Conservation (phyloP, 2,329 filamentous ascomycete genomes). For the Botryotinia narcissicola region DNA sequence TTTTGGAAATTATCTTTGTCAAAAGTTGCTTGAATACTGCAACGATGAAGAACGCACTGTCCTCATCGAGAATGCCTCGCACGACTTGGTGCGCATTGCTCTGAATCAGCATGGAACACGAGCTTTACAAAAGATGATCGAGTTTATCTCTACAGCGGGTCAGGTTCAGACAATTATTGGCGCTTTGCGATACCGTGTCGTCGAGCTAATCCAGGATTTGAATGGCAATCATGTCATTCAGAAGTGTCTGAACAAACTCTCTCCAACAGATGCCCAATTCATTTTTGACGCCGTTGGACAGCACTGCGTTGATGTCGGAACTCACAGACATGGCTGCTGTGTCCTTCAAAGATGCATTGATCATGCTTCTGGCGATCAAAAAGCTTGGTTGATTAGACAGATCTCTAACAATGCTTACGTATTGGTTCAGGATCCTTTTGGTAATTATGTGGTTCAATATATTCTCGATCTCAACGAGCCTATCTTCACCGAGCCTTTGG, state of each 20-base stretch:
- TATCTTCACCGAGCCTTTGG: slow-evolving; percentile 84
- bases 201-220: slow-evolving; percentile 92
- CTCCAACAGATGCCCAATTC: slow-evolving; percentile 81
- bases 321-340: slow-evolving; percentile 95
- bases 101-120: slow-evolving; percentile 96
- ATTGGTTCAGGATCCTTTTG: slow-evolving; percentile 93
- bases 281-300: slow-evolving; percentile 92
- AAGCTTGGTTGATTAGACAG: slow-evolving; percentile 76
- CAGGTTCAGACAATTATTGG: slow-evolving; percentile 87
- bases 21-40: slow-evolving; percentile 94
- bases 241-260: slow-evolving; percentile 96
- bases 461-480: slow-evolving; percentile 92
- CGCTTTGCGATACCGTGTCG: slow-evolving; percentile 78
- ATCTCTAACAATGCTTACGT: slow-evolving; percentile 87
- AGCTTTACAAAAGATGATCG: slow-evolving; percentile 99
- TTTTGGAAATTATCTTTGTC: slow-evolving; percentile 98
- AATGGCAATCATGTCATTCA: slow-evolving; percentile 99
- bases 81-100: slow-evolving; percentile 87
- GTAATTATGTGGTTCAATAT: slow-evolving; percentile 98
- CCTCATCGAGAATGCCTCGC: slow-evolving; percentile 84
- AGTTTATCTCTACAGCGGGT: slow-evolving; percentile 81
- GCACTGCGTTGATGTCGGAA: slow-evolving; percentile 86
- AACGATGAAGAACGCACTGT: slow-evolving; percentile 92
- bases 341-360: slow-evolving; percentile 98
- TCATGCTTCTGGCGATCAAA: slow-evolving; percentile 87